A percentile compares a stretch with the other conserved stretches of the same genome.
Conservation (phyloP, 768 basidiomycete genomes). For the Pleurotus tuber-regium region DNA sequence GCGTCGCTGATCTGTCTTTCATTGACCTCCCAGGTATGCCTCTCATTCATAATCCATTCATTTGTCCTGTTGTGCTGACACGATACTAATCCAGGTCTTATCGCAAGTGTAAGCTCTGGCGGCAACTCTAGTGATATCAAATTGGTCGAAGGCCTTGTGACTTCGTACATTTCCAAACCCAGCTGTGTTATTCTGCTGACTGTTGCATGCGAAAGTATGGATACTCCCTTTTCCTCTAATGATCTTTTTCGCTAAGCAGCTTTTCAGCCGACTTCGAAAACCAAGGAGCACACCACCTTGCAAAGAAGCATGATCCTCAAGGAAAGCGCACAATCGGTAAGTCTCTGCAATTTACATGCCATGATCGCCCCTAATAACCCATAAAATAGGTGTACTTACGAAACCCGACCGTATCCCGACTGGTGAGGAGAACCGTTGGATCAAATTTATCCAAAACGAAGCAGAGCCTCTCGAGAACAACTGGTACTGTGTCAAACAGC, state of each 20-base stretch:
- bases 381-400: slow-evolving; percentile 59
- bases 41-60: neutral
- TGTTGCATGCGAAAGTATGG: slow-evolving; percentile 63
- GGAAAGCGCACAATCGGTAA: slow-evolving; percentile 71
- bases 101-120: slow-evolving; percentile 49
- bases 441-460: slow-evolving; percentile 55
- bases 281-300: slow-evolving; percentile 68
- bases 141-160: slow-evolving; percentile 57
- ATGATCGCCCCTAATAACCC: neutral
- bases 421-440: slow-evolving; percentile 56
- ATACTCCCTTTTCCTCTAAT: neutral
- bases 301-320: slow-evolving; percentile 55
- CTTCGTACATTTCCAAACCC: slow-evolving; percentile 55
- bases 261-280: slow-evolving; percentile 74
- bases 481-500: slow-evolving; percentile 61
- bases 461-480: slow-evolving; percentile 48
- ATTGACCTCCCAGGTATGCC: slow-evolving; percentile 20
- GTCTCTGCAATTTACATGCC: slow-evolving; percentile 12
- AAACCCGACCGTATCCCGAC: slow-evolving; percentile 67
- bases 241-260: neutral
- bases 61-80: neutral
- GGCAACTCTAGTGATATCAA: slow-evolving; percentile 56
- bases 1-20: slow-evolving; percentile 63
- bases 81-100: slow-evolving; percentile 42
- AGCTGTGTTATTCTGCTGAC: slow-evolving; percentile 63